A percentile compares a stretch with the other conserved stretches of the same genome.
These are phyloP conservation scores for Taiozyma sp. DNA, from an alignment of 1,139 yeast genomes.

Conservation along the genomic window DNA sequence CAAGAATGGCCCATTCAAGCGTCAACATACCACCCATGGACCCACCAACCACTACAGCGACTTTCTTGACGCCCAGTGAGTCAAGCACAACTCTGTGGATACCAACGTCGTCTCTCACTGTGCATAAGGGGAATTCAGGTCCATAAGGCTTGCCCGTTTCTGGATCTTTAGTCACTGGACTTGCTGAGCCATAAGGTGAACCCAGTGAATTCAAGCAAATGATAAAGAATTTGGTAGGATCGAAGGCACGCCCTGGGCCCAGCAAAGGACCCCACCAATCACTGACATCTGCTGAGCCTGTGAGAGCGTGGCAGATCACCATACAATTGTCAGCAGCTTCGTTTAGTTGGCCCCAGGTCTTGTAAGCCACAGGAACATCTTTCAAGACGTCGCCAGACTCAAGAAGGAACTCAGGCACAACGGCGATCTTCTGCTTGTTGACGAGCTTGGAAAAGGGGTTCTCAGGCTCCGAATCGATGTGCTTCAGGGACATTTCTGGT, in stretches of 20 bases:
- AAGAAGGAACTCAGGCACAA: slow-evolving; percentile 66
- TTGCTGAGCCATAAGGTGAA: slow-evolving; percentile 93
- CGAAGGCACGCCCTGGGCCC: slow-evolving; percentile 85
- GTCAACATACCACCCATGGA: slow-evolving; percentile 99
- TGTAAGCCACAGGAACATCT: slow-evolving; percentile 88
- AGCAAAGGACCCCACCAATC: slow-evolving; percentile 99
- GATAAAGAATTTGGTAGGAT: slow-evolving; percentile 79
- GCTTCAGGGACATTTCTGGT: slow-evolving; percentile 7
- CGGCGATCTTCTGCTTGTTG: slow-evolving; percentile 73
- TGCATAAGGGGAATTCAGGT: slow-evolving; percentile 90
- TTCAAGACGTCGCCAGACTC: slow-evolving; percentile 77
- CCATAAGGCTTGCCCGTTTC: slow-evolving; percentile 76
- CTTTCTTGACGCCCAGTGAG: slow-evolving; percentile 58
- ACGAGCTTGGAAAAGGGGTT: slow-evolving; percentile 76
- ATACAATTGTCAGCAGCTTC: slow-evolving; percentile 63
- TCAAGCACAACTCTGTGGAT: slow-evolving; percentile 77
- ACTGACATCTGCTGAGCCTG: slow-evolving; percentile 91
- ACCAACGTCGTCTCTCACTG: slow-evolving; percentile 83
- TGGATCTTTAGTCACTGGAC: slow-evolving; percentile 77
- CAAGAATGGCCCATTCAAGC: slow-evolving; percentile 77
- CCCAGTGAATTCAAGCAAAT: slow-evolving; percentile 89
- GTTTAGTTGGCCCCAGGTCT: slow-evolving; percentile 88
- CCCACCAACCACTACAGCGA: slow-evolving; percentile 91
- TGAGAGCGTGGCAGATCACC: slow-evolving; percentile 89
- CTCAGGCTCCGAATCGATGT: slow-evolving; percentile 17